phyloP scores from a whole-genome alignment of 768 basidiomycete species.

The Leccinum rimulosum region DNA sequence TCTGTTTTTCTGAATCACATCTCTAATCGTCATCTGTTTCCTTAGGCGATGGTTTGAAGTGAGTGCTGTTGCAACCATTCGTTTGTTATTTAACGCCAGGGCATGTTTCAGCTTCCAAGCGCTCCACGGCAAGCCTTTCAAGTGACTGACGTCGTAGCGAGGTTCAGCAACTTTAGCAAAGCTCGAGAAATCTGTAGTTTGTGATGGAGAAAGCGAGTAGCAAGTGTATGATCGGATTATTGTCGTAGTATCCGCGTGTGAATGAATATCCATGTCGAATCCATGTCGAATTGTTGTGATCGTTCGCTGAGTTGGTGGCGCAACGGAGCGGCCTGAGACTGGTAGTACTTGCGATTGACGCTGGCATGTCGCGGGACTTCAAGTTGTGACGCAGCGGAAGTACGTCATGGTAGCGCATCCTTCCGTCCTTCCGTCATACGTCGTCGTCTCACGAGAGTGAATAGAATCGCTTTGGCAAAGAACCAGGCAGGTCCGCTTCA shows the following conservation, averaged over 20 bases:
- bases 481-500: slow-evolving; percentile 40
- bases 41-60: neutral
- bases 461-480: slow-evolving; percentile 60
- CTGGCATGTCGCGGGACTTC: too few relatives aligned
- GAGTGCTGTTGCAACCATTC: neutral
- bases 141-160: neutral
- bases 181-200: neutral
- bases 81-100: neutral
- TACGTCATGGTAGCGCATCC: slow-evolving; percentile 13
- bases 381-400: too few relatives aligned
- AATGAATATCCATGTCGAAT: neutral
- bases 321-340: too few relatives aligned
- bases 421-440: neutral
- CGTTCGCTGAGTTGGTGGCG: too few relatives aligned
- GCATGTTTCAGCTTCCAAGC: neutral
- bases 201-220: neutral
- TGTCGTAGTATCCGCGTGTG: neutral
- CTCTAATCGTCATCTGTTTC: too few relatives aligned
- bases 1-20: neutral
- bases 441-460: neutral
- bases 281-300: too few relatives aligned
- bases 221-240: neutral
- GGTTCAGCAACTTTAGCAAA: neutral
- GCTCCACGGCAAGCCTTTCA: neutral
- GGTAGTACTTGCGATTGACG: too few relatives aligned